Base-by-base conservation (phyloP, 768 basidiomycete species). In the Melanogaster broomeanus region DNA sequence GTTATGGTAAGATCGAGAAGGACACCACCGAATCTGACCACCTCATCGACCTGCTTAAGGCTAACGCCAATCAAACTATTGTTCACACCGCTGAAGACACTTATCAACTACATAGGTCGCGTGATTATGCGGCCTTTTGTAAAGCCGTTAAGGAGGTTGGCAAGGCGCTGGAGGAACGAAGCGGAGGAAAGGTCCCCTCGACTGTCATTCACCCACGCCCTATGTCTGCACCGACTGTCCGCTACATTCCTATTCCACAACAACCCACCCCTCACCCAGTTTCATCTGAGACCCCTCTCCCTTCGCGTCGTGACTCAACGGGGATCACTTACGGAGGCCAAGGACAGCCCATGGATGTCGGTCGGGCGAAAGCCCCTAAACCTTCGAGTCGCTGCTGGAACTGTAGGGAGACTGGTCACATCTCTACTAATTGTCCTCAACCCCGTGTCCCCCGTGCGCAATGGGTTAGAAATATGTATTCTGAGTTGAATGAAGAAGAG, bases 311-410 rank as follows among this genome's bases (percentile, higher is more conserved):
- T 3, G 44, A 54, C 35, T 18, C 19, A 2, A 53, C 45, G 8
- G 52, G 58, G 1, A 31, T 45, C 8, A 54, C 50, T 3, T 60
- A 42, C 8, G 27, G 42, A 3, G 58, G 60, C 2, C 52, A 48
- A 7, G 60, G 60, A n/a, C 55, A 59, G 27, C 55, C 52, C 16
- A 61, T 60, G 58, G 60, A 61, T 19, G 12, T 61, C 1, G 52
- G 53, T 35, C 9, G 27, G 5, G 5, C 4, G 27, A 28, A 42
- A 8, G 39, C 48, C 12, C 42, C n/a, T n/a, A n/a, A 51, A 41
- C 2, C 24, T 10, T 38, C 49, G 21, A 44, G 55, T 8, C 24
- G 31, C 8, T 45, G 35, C 9, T 57, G 49, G 22, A 46, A 53
- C 12, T 48, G 33, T n/a, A 53, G 4, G 2, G 1, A 6, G n/a